Evolutionary conservation across 768 basidiomycete genomes (phyloP).

Genomic region (Obba rivulosa): DNA sequence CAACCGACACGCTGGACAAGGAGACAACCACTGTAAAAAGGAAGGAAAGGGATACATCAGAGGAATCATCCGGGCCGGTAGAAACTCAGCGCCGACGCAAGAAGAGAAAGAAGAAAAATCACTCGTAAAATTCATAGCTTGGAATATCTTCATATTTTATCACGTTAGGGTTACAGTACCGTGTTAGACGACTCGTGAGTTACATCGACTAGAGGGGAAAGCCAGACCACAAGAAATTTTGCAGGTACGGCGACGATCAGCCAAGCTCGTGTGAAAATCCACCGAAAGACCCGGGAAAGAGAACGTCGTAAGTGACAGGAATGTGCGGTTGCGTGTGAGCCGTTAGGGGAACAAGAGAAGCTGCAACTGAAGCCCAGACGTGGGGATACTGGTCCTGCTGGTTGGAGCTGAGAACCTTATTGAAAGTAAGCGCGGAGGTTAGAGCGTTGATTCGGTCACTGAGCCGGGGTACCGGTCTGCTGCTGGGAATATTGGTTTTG

Average conservation of each 20-base stretch:
- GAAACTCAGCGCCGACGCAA: constrained; percentile 18
- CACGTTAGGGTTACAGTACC: constrained; percentile 9
- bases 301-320: no score
- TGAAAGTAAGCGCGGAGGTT: constrained; percentile 7
- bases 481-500: constrained; percentile 84
- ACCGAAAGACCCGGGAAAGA: no score
- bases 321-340: constrained; percentile 1
- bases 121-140: background rate
- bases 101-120: constrained; percentile 21
- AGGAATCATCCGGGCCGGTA: background rate
- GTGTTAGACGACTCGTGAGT: constrained; percentile 11
- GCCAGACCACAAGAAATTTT: background rate
- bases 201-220: constrained; percentile 1
- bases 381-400: background rate
- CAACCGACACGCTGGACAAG: background rate
- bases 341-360: constrained; percentile 6
- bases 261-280: no score
- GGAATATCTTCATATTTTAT: background rate
- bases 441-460: constrained; percentile 22
- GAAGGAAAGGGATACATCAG: constrained; percentile 10
- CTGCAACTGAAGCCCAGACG: background rate
- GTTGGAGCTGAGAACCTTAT: no score
- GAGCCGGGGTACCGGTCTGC: constrained; percentile 44
- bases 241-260: constrained; percentile 3
- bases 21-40: constrained; percentile 6